Percentiles rank a stretch among this genome's conserved stretches.
These are phyloP conservation scores for Xanthoceras sorbifolium DNA, from an alignment of 345 rosid genomes.

Conservation along the genomic window DNA sequence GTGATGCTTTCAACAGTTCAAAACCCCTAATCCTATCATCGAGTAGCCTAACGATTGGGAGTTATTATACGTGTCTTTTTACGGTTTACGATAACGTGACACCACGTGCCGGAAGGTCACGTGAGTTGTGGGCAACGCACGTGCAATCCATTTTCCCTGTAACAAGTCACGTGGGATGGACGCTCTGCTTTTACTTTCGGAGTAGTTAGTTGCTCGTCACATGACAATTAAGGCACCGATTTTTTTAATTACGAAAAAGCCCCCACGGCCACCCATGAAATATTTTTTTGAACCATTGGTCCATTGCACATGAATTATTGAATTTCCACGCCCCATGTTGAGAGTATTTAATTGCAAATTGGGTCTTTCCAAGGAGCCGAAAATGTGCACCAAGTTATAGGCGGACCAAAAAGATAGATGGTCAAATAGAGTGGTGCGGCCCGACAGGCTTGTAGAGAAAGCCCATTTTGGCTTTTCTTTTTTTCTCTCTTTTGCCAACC, in stretches of 20 bases:
- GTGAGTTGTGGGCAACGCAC: constrained; percentile 37
- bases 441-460: constrained; percentile 31
- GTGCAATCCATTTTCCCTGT: constrained; percentile 12
- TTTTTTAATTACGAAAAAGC: background rate
- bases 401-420: background rate
- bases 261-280: background rate
- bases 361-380: background rate
- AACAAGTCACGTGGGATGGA: constrained; percentile 30
- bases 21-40: background rate
- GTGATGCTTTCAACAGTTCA: constrained; percentile 10
- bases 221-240: background rate
- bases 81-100: constrained; percentile 30
- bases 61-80: constrained; percentile 4
- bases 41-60: background rate
- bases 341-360: background rate
- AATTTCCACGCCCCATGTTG: background rate
- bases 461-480: constrained; percentile 26
- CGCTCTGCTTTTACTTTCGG: constrained; percentile 17
- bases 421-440: background rate
- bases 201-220: background rate
- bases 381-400: background rate
- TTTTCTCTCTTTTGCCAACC: background rate
- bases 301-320: background rate
- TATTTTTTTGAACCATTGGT: background rate
- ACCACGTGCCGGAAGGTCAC: constrained; percentile 48